phyloP scores from a whole-genome alignment of 73 alveolate species.

The Paramecium octaurelia region DNA sequence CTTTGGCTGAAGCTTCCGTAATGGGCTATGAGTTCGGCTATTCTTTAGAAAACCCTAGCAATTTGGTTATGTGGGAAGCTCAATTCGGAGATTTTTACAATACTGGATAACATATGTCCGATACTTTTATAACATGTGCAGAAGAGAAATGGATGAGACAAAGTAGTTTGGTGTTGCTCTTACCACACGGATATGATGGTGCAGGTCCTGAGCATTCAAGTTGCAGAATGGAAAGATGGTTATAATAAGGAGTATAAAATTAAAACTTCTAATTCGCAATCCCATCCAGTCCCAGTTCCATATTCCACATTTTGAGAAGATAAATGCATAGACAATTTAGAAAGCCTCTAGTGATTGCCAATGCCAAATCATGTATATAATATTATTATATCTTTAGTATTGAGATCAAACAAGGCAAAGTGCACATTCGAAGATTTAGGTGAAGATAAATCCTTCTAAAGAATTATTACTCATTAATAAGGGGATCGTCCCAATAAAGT shows the following conservation, averaged over 20 bases:
- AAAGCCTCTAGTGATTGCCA: conserved; percentile 80
- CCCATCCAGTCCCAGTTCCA: conserved; percentile 77
- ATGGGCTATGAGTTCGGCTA: conserved; percentile 79
- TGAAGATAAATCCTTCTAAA: conserved; percentile 66
- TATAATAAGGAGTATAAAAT: conserved; percentile 62
- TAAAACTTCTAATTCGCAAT: conserved; percentile 74
- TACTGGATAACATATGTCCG: conserved; percentile 68
- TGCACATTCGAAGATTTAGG: conserved; percentile 64
- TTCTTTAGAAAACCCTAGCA: conserved; percentile 82
- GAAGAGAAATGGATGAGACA: conserved; percentile 94
- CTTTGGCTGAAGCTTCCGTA: conserved; percentile 75
- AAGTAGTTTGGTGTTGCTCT: conserved; percentile 79
- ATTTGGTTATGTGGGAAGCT: conserved; percentile 93
- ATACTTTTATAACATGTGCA: conserved; percentile 82
- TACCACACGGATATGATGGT: conserved; percentile 97
- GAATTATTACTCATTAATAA: conserved; percentile 58
- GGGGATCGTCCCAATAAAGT: conserved; percentile 48
- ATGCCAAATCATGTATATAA: conserved; percentile 72
- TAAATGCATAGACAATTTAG: conserved; percentile 87
- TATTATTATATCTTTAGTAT: not conserved
- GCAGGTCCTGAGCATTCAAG: conserved; percentile 97
- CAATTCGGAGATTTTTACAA: conserved; percentile 72
- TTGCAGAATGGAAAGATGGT: conserved; percentile 89
- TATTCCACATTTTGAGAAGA: conserved; percentile 85
- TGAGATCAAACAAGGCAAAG: conserved; percentile 68